Percentiles rank a stretch among this genome's conserved stretches.
These are phyloP conservation scores for Auriscalpium microsporum DNA, from an alignment of 768 basidiomycete genomes.

Conservation along the genomic window DNA sequence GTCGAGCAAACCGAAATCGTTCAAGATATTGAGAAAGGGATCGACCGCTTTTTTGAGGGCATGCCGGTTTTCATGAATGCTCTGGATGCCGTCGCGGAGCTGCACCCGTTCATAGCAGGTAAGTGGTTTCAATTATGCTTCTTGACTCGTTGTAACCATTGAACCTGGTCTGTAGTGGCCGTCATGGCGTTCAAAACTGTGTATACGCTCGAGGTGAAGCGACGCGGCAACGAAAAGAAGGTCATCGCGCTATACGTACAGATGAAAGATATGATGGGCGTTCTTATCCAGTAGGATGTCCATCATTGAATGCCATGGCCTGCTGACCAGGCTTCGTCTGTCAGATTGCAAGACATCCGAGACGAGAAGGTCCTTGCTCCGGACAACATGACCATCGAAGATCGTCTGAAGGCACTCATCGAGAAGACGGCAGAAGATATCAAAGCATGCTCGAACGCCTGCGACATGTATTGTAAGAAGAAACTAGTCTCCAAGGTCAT, in stretches of 20 bases:
- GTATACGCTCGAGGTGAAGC: slow-evolving; percentile 37
- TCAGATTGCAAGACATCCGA: slow-evolving; percentile 24
- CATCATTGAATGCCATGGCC: too few relatives aligned
- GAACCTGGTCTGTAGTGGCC: slow-evolving; percentile 24
- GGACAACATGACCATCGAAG: slow-evolving; percentile 27
- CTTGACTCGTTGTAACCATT: too few relatives aligned
- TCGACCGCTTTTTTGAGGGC: too few relatives aligned
- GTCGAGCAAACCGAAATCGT: too few relatives aligned
- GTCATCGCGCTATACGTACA: slow-evolving; percentile 36
- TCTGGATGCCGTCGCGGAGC: too few relatives aligned
- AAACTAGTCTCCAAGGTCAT: slow-evolving; percentile 21
- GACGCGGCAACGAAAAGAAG: slow-evolving; percentile 44
- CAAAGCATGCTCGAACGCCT: slow-evolving; percentile 17
- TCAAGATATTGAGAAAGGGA: too few relatives aligned
- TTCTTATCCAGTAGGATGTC: background rate
- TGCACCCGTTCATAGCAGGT: too few relatives aligned
- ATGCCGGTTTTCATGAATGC: too few relatives aligned
- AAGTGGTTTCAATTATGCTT: too few relatives aligned
- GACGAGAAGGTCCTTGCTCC: slow-evolving; percentile 23
- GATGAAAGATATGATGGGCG: slow-evolving; percentile 42
- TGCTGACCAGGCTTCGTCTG: background rate
- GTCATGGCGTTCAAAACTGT: slow-evolving; percentile 43
- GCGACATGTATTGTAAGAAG: slow-evolving; percentile 27
- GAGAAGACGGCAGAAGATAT: slow-evolving; percentile 19
- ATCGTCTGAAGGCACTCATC: slow-evolving; percentile 25